These are phyloP conservation scores for Pseudomassariella vexata DNA, from an alignment of 2,329 filamentous ascomycete species.

Conservation along the genomic window DNA sequence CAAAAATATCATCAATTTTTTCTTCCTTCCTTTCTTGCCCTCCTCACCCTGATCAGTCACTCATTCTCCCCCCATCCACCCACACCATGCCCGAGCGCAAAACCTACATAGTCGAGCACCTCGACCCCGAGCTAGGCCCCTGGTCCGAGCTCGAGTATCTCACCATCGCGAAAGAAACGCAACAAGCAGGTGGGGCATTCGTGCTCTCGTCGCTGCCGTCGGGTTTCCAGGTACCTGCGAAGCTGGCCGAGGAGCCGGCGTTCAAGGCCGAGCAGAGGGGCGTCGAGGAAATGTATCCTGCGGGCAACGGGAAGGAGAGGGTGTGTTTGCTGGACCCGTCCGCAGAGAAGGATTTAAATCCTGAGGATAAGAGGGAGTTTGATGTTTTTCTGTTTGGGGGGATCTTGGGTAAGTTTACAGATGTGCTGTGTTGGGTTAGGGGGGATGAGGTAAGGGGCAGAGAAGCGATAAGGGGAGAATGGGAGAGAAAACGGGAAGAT, in stretches of 20 bases:
- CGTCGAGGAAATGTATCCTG: slow-evolving; percentile 76
- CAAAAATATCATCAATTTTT: too few species aligned
- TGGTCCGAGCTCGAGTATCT: slow-evolving; percentile 95
- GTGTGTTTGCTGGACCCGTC: slow-evolving; percentile 89
- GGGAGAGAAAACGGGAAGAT: neutral
- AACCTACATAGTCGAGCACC: slow-evolving; percentile 92
- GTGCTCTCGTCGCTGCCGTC: slow-evolving; percentile 75
- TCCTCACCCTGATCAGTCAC: too few species aligned
- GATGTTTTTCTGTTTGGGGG: slow-evolving; percentile 94
- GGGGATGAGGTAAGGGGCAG: neutral
- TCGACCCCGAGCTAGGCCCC: slow-evolving; percentile 86
- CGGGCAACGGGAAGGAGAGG: slow-evolving; percentile 55
- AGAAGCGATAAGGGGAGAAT: neutral
- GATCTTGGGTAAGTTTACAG: slow-evolving; percentile 74
- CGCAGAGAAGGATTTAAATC: slow-evolving; percentile 73
- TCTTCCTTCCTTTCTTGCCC: too few species aligned
- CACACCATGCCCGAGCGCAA: too few species aligned
- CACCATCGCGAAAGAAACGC: slow-evolving; percentile 77
- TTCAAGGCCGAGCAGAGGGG: slow-evolving; percentile 69
- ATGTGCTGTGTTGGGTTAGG: slow-evolving; percentile 5
- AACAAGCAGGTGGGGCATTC: slow-evolving; percentile 61
- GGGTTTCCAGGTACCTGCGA: slow-evolving; percentile 58
- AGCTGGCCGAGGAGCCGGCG: slow-evolving; percentile 48
- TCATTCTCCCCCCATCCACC: too few species aligned
- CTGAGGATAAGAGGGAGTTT: slow-evolving; percentile 76